These are phyloP conservation scores for Tylopilus balloui DNA, from an alignment of 768 basidiomycete species.

Conservation along the genomic window DNA sequence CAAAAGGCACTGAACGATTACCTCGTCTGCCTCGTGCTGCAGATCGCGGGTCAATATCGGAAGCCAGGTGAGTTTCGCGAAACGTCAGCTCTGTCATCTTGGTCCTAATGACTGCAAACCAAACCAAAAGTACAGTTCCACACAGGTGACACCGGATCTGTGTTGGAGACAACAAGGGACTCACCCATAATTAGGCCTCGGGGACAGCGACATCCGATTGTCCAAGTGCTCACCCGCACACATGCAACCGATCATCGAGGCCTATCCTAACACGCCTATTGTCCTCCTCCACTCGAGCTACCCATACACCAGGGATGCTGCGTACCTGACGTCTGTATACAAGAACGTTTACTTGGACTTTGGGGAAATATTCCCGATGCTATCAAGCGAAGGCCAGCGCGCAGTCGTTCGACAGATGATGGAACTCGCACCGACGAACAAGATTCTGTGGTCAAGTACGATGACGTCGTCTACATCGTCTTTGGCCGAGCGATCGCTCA, in stretches of 20 bases:
- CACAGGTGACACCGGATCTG: slow-evolving; percentile 38
- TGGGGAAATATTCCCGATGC: slow-evolving; percentile 70
- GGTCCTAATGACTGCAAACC: background rate
- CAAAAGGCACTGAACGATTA: slow-evolving; percentile 65
- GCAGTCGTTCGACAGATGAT: slow-evolving; percentile 56
- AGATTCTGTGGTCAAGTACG: slow-evolving; percentile 79
- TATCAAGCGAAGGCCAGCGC: slow-evolving; percentile 62
- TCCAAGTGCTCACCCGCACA: slow-evolving; percentile 56
- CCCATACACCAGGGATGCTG: slow-evolving; percentile 73
- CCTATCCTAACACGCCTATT: slow-evolving; percentile 54
- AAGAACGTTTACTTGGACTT: slow-evolving; percentile 76
- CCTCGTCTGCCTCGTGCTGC: slow-evolving; percentile 53
- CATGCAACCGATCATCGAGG: slow-evolving; percentile 64
- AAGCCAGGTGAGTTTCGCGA: slow-evolving; percentile 52
- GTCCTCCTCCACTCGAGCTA: slow-evolving; percentile 76
- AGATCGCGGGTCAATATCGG: slow-evolving; percentile 44
- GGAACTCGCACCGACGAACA: slow-evolving; percentile 71
- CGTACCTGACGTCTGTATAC: slow-evolving; percentile 69
- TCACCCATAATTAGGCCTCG: slow-evolving; percentile 40
- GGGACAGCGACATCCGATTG: slow-evolving; percentile 67
- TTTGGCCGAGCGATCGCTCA: slow-evolving; percentile 1
- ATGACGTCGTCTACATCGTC: background rate
- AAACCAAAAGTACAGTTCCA: slow-evolving; percentile 69
- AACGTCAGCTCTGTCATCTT: no score
- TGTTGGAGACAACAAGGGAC: background rate